A percentile compares a stretch with the other conserved stretches of the same genome.
phyloP scores from a whole-genome alignment of 345 rosid species.

The Eucalyptus rudis region DNA sequence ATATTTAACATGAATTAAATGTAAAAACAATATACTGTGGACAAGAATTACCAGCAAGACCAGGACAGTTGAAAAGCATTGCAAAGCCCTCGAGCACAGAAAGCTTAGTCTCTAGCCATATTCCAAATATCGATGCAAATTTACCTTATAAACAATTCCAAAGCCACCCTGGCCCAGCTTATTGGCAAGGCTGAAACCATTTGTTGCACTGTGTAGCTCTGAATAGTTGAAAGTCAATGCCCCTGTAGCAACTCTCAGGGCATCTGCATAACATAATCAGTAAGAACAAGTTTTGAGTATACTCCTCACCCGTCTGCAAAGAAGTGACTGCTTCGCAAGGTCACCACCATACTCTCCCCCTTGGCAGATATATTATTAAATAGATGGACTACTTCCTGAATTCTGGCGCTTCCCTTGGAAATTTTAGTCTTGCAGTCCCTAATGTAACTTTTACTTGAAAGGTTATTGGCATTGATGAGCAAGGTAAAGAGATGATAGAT shows the following conservation, averaged over 20 bases:
- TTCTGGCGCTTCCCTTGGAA: not conserved
- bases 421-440: not conserved
- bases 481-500: not conserved
- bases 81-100: not conserved
- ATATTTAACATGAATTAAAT: too few species aligned
- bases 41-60: not conserved
- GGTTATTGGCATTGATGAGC: not conserved
- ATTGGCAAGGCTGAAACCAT: slow-evolving; percentile 42
- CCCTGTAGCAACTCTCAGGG: slow-evolving; percentile 27
- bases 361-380: not conserved
- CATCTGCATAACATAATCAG: slow-evolving; percentile 6
- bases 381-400: not conserved
- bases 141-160: slow-evolving; percentile 44
- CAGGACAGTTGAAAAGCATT: not conserved
- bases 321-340: not conserved
- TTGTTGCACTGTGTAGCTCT: slow-evolving; percentile 48
- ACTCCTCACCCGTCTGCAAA: not conserved
- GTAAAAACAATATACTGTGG: not conserved
- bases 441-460: not conserved
- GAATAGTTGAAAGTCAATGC: slow-evolving; percentile 51
- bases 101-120: not conserved
- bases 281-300: not conserved
- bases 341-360: not conserved
- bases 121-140: not conserved
- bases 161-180: slow-evolving; percentile 89